A percentile compares a stretch with the other conserved stretches of the same genome.
Conservation (phyloP, 352 stramenopile genomes). For the Halophytophthora polymorphica region DNA sequence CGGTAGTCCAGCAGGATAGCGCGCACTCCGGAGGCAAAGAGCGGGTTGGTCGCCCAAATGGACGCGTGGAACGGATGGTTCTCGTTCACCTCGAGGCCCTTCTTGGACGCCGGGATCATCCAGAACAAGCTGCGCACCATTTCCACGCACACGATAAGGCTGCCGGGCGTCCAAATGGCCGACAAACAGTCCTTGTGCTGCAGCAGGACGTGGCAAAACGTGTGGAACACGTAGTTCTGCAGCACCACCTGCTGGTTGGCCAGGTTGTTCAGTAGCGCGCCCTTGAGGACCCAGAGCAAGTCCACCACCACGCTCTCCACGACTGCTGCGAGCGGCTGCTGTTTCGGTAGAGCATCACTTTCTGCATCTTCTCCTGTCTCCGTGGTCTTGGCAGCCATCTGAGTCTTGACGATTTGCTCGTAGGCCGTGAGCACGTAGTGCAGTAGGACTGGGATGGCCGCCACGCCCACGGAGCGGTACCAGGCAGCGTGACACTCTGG, state of each 20-base stretch:
- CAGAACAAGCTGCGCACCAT: conserved; percentile 51
- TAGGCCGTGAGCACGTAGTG: conserved; percentile 63
- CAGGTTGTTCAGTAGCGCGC: conserved; percentile 51
- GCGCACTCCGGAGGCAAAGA: conserved; percentile 68
- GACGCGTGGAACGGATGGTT: conserved; percentile 65
- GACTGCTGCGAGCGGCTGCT: conserved; percentile 17
- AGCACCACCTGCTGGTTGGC: conserved; percentile 54
- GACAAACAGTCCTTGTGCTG: conserved; percentile 35
- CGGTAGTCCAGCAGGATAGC: conserved; percentile 68
- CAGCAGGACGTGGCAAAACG: conserved; percentile 57
- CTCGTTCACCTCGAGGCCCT: conserved; percentile 19
- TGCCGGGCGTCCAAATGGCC: conserved; percentile 60
- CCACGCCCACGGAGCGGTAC: conserved; percentile 54
- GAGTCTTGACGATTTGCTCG: conserved; percentile 23
- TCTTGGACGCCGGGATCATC: conserved; percentile 37
- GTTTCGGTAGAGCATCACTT: not conserved
- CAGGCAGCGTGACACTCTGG: conserved; percentile 45
- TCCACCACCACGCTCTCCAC: conserved; percentile 58
- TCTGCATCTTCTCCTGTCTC: not conserved
- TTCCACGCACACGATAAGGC: conserved; percentile 65
- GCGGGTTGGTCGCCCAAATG: conserved; percentile 68
- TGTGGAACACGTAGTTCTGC: conserved; percentile 63
- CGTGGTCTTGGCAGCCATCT: not conserved
- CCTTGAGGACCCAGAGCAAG: conserved; percentile 66
- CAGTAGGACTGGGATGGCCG: conserved; percentile 49